phyloP scores from a whole-genome alignment of 2,329 filamentous ascomycete genomes.

The Hypoxylon sp. region DNA sequence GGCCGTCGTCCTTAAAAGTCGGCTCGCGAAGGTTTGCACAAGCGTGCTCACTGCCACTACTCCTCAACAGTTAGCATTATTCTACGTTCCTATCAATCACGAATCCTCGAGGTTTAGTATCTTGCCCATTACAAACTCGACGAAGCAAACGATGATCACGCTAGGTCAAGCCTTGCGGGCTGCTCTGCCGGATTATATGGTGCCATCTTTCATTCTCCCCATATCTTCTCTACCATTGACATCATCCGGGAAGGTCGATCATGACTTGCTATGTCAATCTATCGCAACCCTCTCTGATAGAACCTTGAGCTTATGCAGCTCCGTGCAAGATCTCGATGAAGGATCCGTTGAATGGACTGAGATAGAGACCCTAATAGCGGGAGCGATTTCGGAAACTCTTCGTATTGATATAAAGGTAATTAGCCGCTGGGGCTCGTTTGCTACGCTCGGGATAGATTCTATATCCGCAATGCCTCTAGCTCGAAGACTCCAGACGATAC shows the following conservation, averaged over 20 bases:
- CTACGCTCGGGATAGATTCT: slow-evolving; percentile 85
- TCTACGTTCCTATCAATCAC: slow-evolving; percentile 70
- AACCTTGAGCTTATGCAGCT: slow-evolving; percentile 59
- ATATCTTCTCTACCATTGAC: slow-evolving; percentile 79
- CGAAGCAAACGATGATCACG: slow-evolving; percentile 54
- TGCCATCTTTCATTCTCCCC: slow-evolving; percentile 81
- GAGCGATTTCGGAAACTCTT: slow-evolving; percentile 67
- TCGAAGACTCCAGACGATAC: slow-evolving; percentile 64
- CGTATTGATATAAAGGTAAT: slow-evolving; percentile 64
- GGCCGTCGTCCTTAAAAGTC: slow-evolving; percentile 68
- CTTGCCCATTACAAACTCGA: slow-evolving; percentile 56
- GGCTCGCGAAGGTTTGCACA: slow-evolving; percentile 71
- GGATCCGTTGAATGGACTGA: slow-evolving; percentile 63
- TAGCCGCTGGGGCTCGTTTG: slow-evolving; percentile 78
- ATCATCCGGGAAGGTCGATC: slow-evolving; percentile 81
- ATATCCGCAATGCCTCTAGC: slow-evolving; percentile 83
- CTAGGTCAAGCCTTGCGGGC: slow-evolving; percentile 70
- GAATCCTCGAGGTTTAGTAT: slow-evolving; percentile 53
- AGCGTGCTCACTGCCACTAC: slow-evolving; percentile 69
- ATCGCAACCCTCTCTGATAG: slow-evolving; percentile 64
- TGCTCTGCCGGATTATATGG: slow-evolving; percentile 80
- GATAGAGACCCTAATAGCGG: slow-evolving; percentile 70
- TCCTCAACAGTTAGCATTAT: slow-evolving; percentile 73
- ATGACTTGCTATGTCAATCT: slow-evolving; percentile 62
- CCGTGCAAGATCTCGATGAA: slow-evolving; percentile 52